Percentiles rank a stretch among this genome's conserved stretches.
These are phyloP conservation scores for Fomitopsis serialis DNA, from an alignment of 768 basidiomycete species.

Conservation along the genomic window DNA sequence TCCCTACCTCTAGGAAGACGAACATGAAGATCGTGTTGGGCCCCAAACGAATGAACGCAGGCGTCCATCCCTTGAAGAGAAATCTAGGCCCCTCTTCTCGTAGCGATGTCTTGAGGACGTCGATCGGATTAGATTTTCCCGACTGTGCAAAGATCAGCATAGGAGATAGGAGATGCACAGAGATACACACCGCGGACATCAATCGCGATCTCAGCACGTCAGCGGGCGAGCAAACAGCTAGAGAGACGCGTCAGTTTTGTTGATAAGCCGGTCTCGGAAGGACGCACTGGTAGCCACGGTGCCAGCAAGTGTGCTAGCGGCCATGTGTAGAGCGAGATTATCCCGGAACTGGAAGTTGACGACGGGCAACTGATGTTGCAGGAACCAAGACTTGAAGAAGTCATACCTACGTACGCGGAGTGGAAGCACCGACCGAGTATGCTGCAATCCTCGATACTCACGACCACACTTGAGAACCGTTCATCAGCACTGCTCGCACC, in stretches of 20 bases:
- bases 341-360: slow-evolving; percentile 60
- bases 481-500: slow-evolving; percentile 69
- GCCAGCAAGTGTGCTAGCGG: slow-evolving; percentile 65
- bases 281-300: slow-evolving; percentile 68
- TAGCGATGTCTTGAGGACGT: slow-evolving; percentile 54
- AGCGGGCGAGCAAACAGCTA: slow-evolving; percentile 75
- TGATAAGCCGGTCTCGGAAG: background rate
- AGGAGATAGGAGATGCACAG: background rate
- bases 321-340: slow-evolving; percentile 58
- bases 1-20: slow-evolving; percentile 72
- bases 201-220: slow-evolving; percentile 74
- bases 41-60: slow-evolving; percentile 78
- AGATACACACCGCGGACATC: slow-evolving; percentile 63
- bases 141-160: slow-evolving; percentile 36
- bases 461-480: slow-evolving; percentile 82
- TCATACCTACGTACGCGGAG: slow-evolving; percentile 50
- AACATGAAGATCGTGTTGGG: slow-evolving; percentile 84
- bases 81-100: slow-evolving; percentile 72
- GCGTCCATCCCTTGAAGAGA: slow-evolving; percentile 87
- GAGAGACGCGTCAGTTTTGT: background rate
- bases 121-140: slow-evolving; percentile 39
- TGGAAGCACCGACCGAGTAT: background rate
- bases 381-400: slow-evolving; percentile 59
- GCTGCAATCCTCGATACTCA: slow-evolving; percentile 33
- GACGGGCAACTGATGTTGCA: slow-evolving; percentile 47